These are phyloP conservation scores for Xylaria curta DNA, from an alignment of 495 filamentous ascomycete species.

Conservation along the genomic window DNA sequence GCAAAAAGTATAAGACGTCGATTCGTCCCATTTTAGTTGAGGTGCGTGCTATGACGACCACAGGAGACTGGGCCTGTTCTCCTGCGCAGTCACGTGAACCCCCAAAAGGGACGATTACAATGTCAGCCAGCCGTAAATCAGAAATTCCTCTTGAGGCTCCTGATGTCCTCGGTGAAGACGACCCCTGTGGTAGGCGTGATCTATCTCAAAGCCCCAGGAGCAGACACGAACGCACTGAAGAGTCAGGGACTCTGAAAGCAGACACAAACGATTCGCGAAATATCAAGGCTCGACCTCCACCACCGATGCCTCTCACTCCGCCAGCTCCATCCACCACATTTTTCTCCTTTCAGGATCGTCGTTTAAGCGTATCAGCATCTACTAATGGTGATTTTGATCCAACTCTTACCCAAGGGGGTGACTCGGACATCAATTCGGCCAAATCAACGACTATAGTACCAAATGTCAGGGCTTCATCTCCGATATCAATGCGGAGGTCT, in stretches of 20 bases:
- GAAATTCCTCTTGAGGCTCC: conserved; percentile 22
- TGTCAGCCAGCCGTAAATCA: conserved; percentile 36
- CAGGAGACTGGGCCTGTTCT: conserved; percentile 25
- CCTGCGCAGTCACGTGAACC: conserved; percentile 37
- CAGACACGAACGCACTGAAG: conserved; percentile 25
- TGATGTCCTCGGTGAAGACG: conserved; percentile 26
- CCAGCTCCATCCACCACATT: conserved; percentile 39
- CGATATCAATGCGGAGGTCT: conserved; percentile 46
- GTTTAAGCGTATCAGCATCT: conserved; percentile 46
- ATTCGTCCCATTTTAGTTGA: conserved; percentile 18
- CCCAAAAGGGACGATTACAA: conserved; percentile 29
- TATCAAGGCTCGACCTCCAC: conserved; percentile 44
- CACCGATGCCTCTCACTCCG: conserved; percentile 49
- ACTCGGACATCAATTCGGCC: conserved; percentile 45
- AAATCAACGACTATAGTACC: conserved; percentile 40
- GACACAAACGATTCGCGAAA: conserved; percentile 33
- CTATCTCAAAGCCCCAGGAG: conserved; percentile 25
- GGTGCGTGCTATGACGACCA: conserved; percentile 18
- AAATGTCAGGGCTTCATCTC: conserved; percentile 37
- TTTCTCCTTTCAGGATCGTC: conserved; percentile 49
- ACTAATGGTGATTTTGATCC: conserved; percentile 44
- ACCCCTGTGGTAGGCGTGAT: conserved; percentile 19
- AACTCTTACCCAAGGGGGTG: conserved; percentile 49
- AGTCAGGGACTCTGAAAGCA: conserved; percentile 14
- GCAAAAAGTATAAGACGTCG: conserved; percentile 36